Base-by-base conservation (phyloP, 2,329 filamentous ascomycete genomes). In the Hymenoscyphus occultus region DNA sequence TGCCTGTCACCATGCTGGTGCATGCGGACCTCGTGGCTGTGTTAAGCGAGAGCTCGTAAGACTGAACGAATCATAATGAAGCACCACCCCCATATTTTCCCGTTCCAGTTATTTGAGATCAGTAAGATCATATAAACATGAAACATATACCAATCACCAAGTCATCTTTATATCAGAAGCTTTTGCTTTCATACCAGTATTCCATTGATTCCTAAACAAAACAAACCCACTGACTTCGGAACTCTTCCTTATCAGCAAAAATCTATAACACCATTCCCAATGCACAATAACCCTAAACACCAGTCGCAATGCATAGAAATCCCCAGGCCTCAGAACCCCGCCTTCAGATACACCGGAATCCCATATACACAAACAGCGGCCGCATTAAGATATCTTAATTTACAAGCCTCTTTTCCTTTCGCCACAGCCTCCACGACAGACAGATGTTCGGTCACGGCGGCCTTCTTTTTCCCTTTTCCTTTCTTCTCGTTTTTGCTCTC, bases 361-460 rank as follows among this genome's bases (percentile, higher is more conserved):
- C 95, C 95, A 80, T 98, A 99, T 62, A 98, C 89, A 69, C 95
- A 93, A 31, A 95, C 92, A 45, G 94, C 93, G 12, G 94, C 95
- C 0, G 93, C 95, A 73, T 97, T 99, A 71, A 99, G 80, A 80
- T 97, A 98, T 75, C 86, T 86, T 79, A 99, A 86, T 71, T 91
- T 87, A 78, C 95, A 98, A n/a, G 87, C 89, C 66, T 85, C 84
- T 69, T 92, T 84, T 14, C 91, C 91, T 72, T 80, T 84, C 39
- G 86, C 86, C 42, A 98, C 89, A 0, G 95, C 95, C 76, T 94
- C 88, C n/a, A 92, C 89, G 66, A 98, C 79, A 62, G 84, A 89
- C 65, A 81, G 78, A 60, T 75, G 67, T 76, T 80, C 72, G 74
- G 72, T 64, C 64, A 72, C 68, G 22, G 65, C 68, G 6, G 57